Base-by-base conservation (phyloP, 2,329 filamentous ascomycete genomes). In the Didymosphaeria variabile region DNA sequence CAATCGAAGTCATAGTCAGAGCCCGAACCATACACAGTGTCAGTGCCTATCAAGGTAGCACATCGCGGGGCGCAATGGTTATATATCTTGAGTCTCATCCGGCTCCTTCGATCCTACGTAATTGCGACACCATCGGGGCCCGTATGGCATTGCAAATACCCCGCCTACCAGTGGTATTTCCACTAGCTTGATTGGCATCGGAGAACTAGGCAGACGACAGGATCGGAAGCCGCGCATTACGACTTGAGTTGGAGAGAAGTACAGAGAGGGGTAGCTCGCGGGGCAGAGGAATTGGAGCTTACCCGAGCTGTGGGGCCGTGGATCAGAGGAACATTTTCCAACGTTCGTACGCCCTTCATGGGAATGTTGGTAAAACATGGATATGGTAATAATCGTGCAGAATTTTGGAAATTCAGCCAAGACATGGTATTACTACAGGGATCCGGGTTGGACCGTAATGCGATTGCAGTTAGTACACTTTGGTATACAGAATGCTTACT, bases 201-300 rank as follows among this genome's bases (percentile, higher is more conserved):
- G 32, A 50, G 53, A 5, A 1, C n/a, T 13, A 42, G 47, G 17
- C 13, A 26, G 12, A 42, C 17, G 6, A 54, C 6, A n/a, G 19
- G 23, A 26, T 54, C 26, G 57, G 47, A 40, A 38, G 50, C 17
- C 19, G 36, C 19, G 32, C 32, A 45, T 42, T 26, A 19, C 44
- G 26, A 23, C 45, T 53, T 19, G 23, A 46, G 36, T 34, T 40
- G 23, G n/a, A 38, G 26, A 26, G 12, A 29, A 19, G 46, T 46
- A 45, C 23, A 19, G 47, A 40, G 56, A 58, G 56, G 56, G 56
- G 56, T 58, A 52, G 47, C 17, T 36, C 56, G 56, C 38, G 56
- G 56, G 56, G 56, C 47, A 57, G 45, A 49, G 29, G 55, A 46
- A 46, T 46, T 26, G 44, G 29, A 9, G 34, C n/a, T 32, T 8